These are phyloP conservation scores for Dactylellina sp. DNA, from an alignment of 2,329 filamentous ascomycete species.

Conservation along the genomic window DNA sequence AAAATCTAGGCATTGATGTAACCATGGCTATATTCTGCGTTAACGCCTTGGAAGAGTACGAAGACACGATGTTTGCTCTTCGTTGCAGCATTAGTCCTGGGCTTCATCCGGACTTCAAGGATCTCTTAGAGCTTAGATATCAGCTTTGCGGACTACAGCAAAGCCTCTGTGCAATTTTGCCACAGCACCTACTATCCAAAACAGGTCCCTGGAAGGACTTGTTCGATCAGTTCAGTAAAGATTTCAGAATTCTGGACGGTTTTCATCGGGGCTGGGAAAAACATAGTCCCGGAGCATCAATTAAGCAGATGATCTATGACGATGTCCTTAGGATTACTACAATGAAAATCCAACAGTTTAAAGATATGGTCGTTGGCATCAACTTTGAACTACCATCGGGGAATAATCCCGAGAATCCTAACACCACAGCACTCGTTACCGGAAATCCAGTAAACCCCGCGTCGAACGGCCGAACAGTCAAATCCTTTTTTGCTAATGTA, in stretches of 20 bases:
- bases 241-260: conserved; percentile 5
- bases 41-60: conserved; percentile 32
- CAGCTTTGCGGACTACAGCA: conserved; percentile 20
- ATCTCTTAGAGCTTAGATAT: conserved; percentile 10
- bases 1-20: neutral
- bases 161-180: conserved; percentile 11
- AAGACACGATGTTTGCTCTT: conserved; percentile 1
- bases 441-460: no score
- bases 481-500: no score
- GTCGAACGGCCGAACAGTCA: no score
- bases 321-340: conserved; percentile 23
- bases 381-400: conserved; percentile 6
- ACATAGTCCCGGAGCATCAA: neutral
- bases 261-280: conserved; percentile 11
- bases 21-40: conserved; percentile 19
- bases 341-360: conserved; percentile 42
- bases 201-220: conserved; percentile 1
- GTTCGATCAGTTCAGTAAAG: conserved; percentile 10
- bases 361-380: conserved; percentile 21
- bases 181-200: neutral
- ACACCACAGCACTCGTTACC: no score
- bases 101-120: neutral
- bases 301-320: neutral
- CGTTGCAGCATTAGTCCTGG: conserved; percentile 9
- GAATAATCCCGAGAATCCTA: no score